phyloP scores from a whole-genome alignment of 2,329 filamentous ascomycete species.

The Colletotrichum karsti region DNA sequence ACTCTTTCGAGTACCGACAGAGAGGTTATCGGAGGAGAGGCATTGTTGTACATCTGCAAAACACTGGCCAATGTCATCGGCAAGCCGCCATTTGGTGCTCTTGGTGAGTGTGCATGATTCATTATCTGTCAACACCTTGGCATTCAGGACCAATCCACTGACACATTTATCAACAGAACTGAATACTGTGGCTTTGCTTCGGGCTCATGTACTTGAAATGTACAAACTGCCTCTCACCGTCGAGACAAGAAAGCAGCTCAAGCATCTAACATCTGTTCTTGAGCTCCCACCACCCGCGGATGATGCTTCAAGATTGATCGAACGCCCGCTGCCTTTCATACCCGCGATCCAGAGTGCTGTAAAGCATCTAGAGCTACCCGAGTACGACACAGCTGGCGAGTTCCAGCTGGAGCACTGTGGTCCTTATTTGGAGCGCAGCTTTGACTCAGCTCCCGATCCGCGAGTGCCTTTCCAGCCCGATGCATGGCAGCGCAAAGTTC shows the following conservation, averaged over 20 bases:
- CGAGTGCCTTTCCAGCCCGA: constrained; percentile 78
- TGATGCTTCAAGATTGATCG: background rate
- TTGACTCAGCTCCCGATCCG: constrained; percentile 73
- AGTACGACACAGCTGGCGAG: constrained; percentile 35
- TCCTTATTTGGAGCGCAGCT: constrained; percentile 78
- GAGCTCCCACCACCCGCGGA: background rate
- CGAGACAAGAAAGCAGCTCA: background rate
- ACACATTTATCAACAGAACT: background rate
- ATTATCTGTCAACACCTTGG: background rate
- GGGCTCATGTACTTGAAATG: background rate
- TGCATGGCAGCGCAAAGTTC: constrained; percentile 77
- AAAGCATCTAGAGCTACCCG: background rate
- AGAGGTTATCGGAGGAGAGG: constrained; percentile 39
- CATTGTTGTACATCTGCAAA: constrained; percentile 45
- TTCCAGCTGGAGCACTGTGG: constrained; percentile 77
- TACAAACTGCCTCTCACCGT: background rate
- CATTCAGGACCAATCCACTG: background rate
- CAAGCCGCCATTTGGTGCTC: background rate
- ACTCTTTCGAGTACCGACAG: constrained; percentile 36
- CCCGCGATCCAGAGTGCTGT: background rate
- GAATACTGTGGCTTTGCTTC: background rate
- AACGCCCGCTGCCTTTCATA: background rate
- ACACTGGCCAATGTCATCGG: constrained; percentile 32
- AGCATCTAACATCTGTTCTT: background rate
- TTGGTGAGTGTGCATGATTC: constrained; percentile 6